These are phyloP conservation scores for Penicillium dipodomyicola DNA, from an alignment of 495 filamentous ascomycete species.

Conservation along the genomic window DNA sequence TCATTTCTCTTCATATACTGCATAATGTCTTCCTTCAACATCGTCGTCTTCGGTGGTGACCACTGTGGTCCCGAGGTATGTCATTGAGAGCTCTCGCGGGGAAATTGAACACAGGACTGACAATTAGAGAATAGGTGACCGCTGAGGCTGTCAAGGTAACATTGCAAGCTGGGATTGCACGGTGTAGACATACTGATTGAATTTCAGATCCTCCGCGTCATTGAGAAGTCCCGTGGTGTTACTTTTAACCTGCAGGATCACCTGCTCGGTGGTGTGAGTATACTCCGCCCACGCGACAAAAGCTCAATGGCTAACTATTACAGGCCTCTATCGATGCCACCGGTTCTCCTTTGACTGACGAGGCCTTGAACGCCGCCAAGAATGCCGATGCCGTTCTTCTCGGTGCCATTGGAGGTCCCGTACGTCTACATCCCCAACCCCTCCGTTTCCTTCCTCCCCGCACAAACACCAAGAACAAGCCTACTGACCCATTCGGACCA, in stretches of 20 bases:
- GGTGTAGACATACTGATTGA: conserved; percentile 6
- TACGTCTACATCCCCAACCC: conserved; percentile 35
- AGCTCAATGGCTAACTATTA: conserved; percentile 5
- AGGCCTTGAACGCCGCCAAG: conserved; percentile 83
- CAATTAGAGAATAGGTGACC: conserved; percentile 44
- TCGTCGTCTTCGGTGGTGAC: conserved; percentile 80
- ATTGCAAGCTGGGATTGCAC: neutral
- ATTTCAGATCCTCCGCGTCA: conserved; percentile 58
- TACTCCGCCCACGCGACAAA: neutral
- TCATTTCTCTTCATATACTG: conserved; percentile 10
- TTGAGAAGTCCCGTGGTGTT: conserved; percentile 67
- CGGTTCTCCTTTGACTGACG: conserved; percentile 74
- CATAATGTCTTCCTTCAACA: conserved; percentile 51
- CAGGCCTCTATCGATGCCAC: conserved; percentile 81
- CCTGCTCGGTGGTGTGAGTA: conserved; percentile 85
- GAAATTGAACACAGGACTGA: conserved; percentile 10
- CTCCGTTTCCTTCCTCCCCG: neutral
- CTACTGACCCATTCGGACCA: neutral
- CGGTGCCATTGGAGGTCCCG: conserved; percentile 91
- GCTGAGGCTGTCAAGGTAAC: conserved; percentile 82
- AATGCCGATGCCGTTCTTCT: conserved; percentile 88
- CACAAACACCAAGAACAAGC: conserved; percentile 5
- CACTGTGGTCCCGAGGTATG: conserved; percentile 92
- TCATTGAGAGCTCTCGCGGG: conserved; percentile 5
- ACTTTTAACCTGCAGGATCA: conserved; percentile 91